Evolutionary conservation across 2,329 filamentous ascomycete genomes (phyloP).

Genomic region (Aureobasidium sp.): DNA sequence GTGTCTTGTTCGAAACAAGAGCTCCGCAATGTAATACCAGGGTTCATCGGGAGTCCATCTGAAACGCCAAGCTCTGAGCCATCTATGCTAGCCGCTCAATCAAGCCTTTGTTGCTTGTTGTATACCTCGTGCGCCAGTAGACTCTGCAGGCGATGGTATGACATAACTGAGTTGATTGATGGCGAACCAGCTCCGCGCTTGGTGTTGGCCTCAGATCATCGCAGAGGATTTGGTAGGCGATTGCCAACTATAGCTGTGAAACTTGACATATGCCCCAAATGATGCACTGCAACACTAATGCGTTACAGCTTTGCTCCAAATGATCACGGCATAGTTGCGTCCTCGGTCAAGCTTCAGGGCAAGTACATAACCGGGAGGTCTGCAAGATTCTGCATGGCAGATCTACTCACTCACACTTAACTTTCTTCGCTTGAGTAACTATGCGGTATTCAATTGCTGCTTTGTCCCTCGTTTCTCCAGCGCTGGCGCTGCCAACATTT

Average conservation of each 20-base stretch:
- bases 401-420: neutral
- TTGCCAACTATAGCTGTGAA: neutral
- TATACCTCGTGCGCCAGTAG: neutral
- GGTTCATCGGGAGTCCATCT: neutral
- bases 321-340: neutral
- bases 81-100: neutral
- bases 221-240: neutral
- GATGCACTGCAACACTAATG: constrained; percentile 11
- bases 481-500: neutral
- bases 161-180: too few species aligned
- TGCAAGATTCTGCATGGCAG: neutral
- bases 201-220: neutral
- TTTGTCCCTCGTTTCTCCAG: neutral
- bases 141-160: too few species aligned
- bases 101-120: neutral
- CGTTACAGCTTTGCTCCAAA: neutral
- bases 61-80: neutral
- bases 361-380: neutral
- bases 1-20: neutral
- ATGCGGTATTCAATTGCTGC: neutral
- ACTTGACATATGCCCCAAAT: neutral
- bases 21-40: neutral
- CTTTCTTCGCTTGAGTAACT: neutral
- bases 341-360: neutral
- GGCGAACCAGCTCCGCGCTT: neutral